These are phyloP conservation scores for Teunomyces cretensis DNA, from an alignment of 805 yeast species.

Conservation along the genomic window DNA sequence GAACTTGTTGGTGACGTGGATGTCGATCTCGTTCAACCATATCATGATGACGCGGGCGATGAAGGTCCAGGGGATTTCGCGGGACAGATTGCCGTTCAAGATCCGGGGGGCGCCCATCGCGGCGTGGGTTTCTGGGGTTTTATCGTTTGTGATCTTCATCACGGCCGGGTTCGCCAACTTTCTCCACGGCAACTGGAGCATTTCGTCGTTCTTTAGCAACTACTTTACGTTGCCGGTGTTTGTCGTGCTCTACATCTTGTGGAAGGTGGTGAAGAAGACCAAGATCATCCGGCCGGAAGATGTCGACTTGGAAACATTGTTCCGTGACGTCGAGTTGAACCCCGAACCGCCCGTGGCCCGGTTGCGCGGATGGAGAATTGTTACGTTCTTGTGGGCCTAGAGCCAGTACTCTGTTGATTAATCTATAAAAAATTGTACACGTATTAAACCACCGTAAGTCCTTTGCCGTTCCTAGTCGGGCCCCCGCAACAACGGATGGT, in stretches of 20 bases:
- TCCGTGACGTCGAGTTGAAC: constrained; percentile 23
- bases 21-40: constrained; percentile 30
- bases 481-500: constrained; percentile 13
- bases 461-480: no score
- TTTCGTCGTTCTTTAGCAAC: constrained; percentile 17
- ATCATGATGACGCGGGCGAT: constrained; percentile 32
- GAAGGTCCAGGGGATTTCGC: constrained; percentile 38
- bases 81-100: constrained; percentile 31
- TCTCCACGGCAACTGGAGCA: constrained; percentile 22
- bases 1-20: constrained; percentile 30
- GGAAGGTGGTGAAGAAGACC: constrained; percentile 34
- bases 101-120: constrained; percentile 22
- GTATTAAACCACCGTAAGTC: no score
- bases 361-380: constrained; percentile 19
- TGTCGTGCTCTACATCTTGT: constrained; percentile 24
- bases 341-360: constrained; percentile 27
- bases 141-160: constrained; percentile 19
- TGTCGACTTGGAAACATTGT: constrained; percentile 27
- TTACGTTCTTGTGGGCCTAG: constrained; percentile 18
- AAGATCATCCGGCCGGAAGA: constrained; percentile 11
- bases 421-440: no score
- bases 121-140: constrained; percentile 30
- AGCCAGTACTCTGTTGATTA: not conserved
- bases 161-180: constrained; percentile 38
- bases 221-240: constrained; percentile 26